Evolutionary conservation across 305 asterid species (phyloP), one percentile per base, ranked within the genome.

Genomic region (Caryopteris hybrid): DNA sequence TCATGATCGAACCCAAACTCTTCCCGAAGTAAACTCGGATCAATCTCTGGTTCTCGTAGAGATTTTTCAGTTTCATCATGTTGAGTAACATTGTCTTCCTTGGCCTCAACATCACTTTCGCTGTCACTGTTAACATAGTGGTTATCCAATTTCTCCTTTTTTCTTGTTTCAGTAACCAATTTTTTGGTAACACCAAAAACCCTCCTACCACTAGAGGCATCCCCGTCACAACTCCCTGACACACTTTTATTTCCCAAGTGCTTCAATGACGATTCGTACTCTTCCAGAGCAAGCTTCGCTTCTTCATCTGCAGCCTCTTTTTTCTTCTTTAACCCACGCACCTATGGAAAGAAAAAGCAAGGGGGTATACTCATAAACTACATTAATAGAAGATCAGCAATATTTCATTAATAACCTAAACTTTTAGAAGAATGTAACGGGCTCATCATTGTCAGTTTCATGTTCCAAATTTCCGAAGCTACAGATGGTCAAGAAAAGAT

Each of bases 281-380:
- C 96, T 55, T 86, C 83, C n/a, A 94, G 74, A 69, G 95, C 96
- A 81, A 76, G 82, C 75, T 78, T 87, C 58, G 88, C 92, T 81
- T 94, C 98, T 75, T 87, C 86, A 54, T 91, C 89, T 64, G 89
- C 96, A 23, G 80, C 90, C 61, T 81, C 96, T 73, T 80, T 84
- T 60, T 83, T 87, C 85, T 80, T 94, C 66, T 89, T 77, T 68
- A 82, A 42, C 53, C 88, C 93, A 25, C 95, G 97, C 23, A 67
- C 86, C 99, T 91, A 69, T 13, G 23, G 6, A 46, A 72, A 20
- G 25, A 42, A 74, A 73, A 25, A 57, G 38, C 34, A 34, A 18
- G 67, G 6, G 27, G 42, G 7, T 41, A 55, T 9, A 55, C 47
- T 62, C 6, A 77, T 72, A 31, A 74, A 43, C n/a, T n/a, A n/a